A percentile compares a stretch with the other conserved stretches of the same genome.
phyloP scores from a whole-genome alignment of 345 rosid species.

The Camelina laxa region DNA sequence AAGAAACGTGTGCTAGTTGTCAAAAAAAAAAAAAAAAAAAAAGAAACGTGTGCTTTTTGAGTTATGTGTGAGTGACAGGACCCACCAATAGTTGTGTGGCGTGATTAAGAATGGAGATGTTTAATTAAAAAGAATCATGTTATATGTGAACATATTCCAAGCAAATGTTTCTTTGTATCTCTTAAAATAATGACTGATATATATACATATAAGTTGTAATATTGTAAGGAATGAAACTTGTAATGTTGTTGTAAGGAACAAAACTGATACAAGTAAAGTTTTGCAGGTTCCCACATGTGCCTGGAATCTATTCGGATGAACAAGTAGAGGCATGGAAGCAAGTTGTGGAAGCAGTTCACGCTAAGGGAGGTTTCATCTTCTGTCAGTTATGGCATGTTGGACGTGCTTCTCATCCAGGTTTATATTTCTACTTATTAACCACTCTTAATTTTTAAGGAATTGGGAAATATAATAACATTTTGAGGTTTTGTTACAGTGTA shows the following conservation, averaged over 20 bases:
- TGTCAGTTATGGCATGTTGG: slow-evolving; percentile 97
- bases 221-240: neutral
- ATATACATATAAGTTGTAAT: too few relatives aligned
- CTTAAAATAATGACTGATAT: neutral
- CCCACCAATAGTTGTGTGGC: slow-evolving; percentile 19
- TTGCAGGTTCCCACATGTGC: slow-evolving; percentile 77
- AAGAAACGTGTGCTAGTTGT: too few relatives aligned
- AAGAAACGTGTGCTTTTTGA: neutral
- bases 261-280: neutral
- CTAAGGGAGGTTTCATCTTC: slow-evolving; percentile 74
- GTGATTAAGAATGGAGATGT: slow-evolving; percentile 6
- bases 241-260: neutral
- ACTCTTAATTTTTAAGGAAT: neutral
- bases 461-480: neutral
- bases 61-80: neutral
- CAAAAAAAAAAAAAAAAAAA: too few relatives aligned
- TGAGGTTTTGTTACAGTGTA: slow-evolving; percentile 52
- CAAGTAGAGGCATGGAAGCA: slow-evolving; percentile 87
- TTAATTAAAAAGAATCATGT: neutral
- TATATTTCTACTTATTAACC: neutral
- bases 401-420: slow-evolving; percentile 82
- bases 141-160: neutral
- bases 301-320: slow-evolving; percentile 82
- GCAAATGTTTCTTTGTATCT: neutral
- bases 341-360: slow-evolving; percentile 79